A percentile compares a stretch with the other conserved stretches of the same genome.
Conservation (phyloP, 2,329 filamentous ascomycete genomes). For the Fusarium chaquense region DNA sequence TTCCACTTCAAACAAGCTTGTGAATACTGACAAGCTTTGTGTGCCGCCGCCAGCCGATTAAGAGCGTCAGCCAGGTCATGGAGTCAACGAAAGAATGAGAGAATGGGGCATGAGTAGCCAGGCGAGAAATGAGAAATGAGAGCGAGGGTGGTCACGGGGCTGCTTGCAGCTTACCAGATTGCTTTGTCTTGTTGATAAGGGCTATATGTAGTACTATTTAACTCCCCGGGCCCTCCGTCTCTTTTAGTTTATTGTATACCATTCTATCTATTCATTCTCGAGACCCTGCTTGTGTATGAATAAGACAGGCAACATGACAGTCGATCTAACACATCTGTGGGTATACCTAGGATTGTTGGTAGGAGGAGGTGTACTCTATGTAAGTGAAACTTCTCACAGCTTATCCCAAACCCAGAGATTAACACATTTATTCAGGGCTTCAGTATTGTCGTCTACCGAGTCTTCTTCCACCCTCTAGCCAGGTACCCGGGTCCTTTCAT, state of each 20-base stretch:
- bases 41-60: conserved; percentile 48
- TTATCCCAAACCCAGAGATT: not conserved
- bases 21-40: conserved; percentile 42
- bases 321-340: conserved; percentile 53
- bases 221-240: conserved; percentile 19
- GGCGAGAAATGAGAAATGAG: not conserved
- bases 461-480: conserved; percentile 73
- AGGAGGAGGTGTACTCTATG: conserved; percentile 55
- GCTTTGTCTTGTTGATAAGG: conserved; percentile 18
- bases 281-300: conserved; percentile 9
- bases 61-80: conserved; percentile 35
- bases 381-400: conserved; percentile 48
- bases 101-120: conserved; percentile 24
- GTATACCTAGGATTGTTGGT: conserved; percentile 56
- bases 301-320: conserved; percentile 43
- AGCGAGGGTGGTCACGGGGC: conserved; percentile 36
- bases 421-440: conserved; percentile 49
- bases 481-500: conserved; percentile 74
- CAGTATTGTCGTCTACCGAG: conserved; percentile 64
- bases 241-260: conserved; percentile 2
- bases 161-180: conserved; percentile 1
- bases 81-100: conserved; percentile 22
- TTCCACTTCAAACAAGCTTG: conserved; percentile 7
- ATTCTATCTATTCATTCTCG: conserved; percentile 7
- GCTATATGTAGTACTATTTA: conserved; percentile 9